Evolutionary conservation across 805 yeast species (phyloP), one percentile per base, ranked within the genome.

Genomic region (Wickerhamomyces chambardii): DNA sequence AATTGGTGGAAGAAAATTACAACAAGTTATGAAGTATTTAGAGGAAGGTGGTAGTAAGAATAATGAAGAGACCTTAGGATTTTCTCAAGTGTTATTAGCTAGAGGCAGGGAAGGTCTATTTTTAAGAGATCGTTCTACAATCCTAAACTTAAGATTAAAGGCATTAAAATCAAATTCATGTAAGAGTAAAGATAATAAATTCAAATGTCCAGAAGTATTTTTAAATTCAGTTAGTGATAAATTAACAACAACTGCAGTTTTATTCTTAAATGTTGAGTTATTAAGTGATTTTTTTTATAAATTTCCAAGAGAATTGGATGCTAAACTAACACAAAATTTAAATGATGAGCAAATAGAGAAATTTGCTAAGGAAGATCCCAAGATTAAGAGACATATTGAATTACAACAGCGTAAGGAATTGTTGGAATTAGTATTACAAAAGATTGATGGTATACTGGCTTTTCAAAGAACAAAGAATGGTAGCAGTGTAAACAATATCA

Each of bases 351-450:
- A 89, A 51, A 70, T 92, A 34, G 97, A 89, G 50, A 61, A 61
- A 40, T 85, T 90, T 61, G 98, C 98, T 1, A 85, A 86, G 47
- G 97, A 92, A 58, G 96, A 92, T 59, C 92, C 95, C 16, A 84
- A 79, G 59, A 75, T 94, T 38, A 82, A 82, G 54, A 73, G 81
- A 47, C 99, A 92, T 51, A 83, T 92, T 46, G 96, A 90, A 51
- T 61, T 94, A 42, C 99, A 92, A 56, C 90, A 86, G 57, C 75
- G 97, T 32, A 92, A 90, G 55, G 95, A 87, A 48, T 61, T 87
- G 36, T 67, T 94, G 35, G 95, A 86, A 45, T 61, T 83, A 33
- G 98, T 97, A 0, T 55, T 89, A 47, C 70, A 67, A 39, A 90
- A 84, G 62, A 87, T 92, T 36, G 96, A 90, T 43, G 64, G 66